A percentile compares a stretch with the other conserved stretches of the same genome.
Conservation (phyloP, 345 rosid genomes). For the Citrus hindsii region DNA sequence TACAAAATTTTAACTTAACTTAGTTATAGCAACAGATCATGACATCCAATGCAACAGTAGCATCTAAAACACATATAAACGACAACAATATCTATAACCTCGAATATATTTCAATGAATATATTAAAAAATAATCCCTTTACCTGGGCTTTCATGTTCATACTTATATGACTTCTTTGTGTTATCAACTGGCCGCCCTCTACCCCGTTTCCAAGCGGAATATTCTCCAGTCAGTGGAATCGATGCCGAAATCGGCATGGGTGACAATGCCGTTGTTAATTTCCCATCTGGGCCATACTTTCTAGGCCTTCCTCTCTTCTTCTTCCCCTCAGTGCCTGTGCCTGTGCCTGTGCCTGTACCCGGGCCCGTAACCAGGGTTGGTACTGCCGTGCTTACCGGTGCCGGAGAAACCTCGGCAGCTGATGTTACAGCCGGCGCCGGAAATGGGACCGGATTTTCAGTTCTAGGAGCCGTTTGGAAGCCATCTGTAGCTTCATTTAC, state of each 20-base stretch:
- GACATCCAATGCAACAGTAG: constrained; percentile 33
- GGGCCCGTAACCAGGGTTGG: constrained; percentile 8
- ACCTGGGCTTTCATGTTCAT: constrained; percentile 61
- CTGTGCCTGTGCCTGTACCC: constrained; percentile 15
- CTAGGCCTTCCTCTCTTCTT: constrained; percentile 95
- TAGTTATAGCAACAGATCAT: constrained; percentile 11
- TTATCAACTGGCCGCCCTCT: constrained; percentile 47
- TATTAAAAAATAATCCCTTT: neutral
- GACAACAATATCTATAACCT: neutral
- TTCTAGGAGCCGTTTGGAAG: constrained; percentile 47
- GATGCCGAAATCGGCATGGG: constrained; percentile 93
- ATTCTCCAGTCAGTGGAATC: constrained; percentile 61
- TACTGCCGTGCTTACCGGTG: constrained; percentile 6
- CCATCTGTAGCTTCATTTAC: constrained; percentile 50
- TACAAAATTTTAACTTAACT: constrained; percentile 1
- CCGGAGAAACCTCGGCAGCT: constrained; percentile 9
- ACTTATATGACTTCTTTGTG: constrained; percentile 50
- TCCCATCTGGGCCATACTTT: constrained; percentile 75
- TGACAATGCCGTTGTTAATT: constrained; percentile 49
- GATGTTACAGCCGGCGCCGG: constrained; percentile 24
- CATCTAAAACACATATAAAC: constrained; percentile 5
- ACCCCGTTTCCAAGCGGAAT: constrained; percentile 53
- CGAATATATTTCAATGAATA: neutral
- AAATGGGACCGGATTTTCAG: constrained; percentile 41
- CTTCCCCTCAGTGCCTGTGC: constrained; percentile 39